Evolutionary conservation across 2,329 filamentous ascomycete genomes (phyloP), one percentile per base, ranked within the genome.

Genomic region (Triangularia setosa): DNA sequence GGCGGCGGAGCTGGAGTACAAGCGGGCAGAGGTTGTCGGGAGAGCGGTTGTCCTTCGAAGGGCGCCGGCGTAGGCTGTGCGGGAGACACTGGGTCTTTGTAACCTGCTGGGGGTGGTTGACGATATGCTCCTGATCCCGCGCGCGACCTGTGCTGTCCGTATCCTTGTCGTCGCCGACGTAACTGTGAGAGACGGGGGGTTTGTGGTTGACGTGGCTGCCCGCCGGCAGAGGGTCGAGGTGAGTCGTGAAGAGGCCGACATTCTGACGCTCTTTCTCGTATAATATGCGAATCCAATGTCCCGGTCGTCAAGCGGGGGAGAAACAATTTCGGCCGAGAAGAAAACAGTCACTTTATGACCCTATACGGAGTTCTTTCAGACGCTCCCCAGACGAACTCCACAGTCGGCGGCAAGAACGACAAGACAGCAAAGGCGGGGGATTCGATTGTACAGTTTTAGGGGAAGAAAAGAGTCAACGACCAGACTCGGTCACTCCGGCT

Each of bases 231-330:
- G 69, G 54, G 68, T 63, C 55, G 68, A 66, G 54, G 71, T 69
- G 64, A 74, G 67, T 28, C 72, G 71, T 64, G 66, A 65, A 52
- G 72, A 70, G 48, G 73, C 65, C 64, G 69, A 70, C 72, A 74
- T 73, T 40, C 27, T 62, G 60, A 54, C 54, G 16, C 11, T 35
- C 23, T 52, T 28, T 12, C 27, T 24, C 57, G 44, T 53, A 48
- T 40, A 24, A n/a, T 55, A 25, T 54, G 21, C 59, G 25, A 30
- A 25, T 30, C 18, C 48, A 28, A n/a, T 25, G 14, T 25, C 24
- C 23, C 14, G 55, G 63, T 58, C 40, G 40, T 48, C 40, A 21
- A 48, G 40, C n/a, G n/a, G 40, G 40, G 40, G 18, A 21, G 40
- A 21, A 48, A 23, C 18, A 21, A 48, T 48, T 48, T 21, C 40